Evolutionary conservation across 805 yeast species (phyloP).

Genomic region (Nakazawaea anatomiae): DNA sequence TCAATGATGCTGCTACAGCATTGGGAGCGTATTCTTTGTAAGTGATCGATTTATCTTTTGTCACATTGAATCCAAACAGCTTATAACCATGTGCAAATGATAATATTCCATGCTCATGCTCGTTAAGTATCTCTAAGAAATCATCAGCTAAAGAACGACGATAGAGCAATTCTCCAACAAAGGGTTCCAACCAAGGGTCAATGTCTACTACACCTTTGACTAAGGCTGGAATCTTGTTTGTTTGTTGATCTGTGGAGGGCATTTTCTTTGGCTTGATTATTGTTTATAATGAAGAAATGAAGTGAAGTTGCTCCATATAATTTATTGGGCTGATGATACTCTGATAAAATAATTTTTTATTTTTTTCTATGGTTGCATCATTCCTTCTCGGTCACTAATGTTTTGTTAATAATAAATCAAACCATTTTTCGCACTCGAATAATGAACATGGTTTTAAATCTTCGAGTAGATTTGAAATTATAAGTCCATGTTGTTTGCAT

Average conservation of each 20-base stretch:
- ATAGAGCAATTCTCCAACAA: conserved; percentile 55
- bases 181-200: conserved; percentile 88
- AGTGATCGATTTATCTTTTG: conserved; percentile 45
- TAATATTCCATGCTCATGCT: conserved; percentile 58
- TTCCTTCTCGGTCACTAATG: no score
- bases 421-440: no score
- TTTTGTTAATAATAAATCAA: no score
- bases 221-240: conserved; percentile 15
- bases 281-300: no score
- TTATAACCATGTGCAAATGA: conserved; percentile 74
- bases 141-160: conserved; percentile 62
- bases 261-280: background rate
- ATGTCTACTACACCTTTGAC: conserved; percentile 58
- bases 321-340: no score
- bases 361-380: no score
- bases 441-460: no score
- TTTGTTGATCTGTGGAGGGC: background rate
- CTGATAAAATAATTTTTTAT: no score
- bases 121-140: conserved; percentile 52
- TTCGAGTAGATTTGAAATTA: no score
- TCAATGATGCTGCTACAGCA: conserved; percentile 67
- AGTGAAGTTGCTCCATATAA: no score
- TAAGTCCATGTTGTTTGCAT: no score
- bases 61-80: conserved; percentile 70
- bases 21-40: conserved; percentile 90